These are phyloP conservation scores for Lactarius tabidus DNA, from an alignment of 768 basidiomycete species.

Conservation along the genomic window DNA sequence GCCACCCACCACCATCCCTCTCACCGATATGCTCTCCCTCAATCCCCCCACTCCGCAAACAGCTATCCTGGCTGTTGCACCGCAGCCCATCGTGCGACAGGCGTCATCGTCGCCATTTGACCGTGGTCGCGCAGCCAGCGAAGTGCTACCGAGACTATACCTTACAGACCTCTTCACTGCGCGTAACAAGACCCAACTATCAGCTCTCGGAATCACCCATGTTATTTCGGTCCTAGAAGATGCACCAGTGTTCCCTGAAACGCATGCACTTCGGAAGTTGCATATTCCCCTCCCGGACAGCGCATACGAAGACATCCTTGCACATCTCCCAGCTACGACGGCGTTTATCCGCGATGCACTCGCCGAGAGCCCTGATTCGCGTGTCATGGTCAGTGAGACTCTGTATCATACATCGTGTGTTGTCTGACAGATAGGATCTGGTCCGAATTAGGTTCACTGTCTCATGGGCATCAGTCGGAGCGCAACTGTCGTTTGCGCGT, in stretches of 20 bases:
- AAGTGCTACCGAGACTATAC: slow-evolving; percentile 49
- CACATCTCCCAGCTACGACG: slow-evolving; percentile 46
- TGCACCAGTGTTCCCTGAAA: slow-evolving; percentile 33
- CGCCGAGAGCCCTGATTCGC: slow-evolving; percentile 39
- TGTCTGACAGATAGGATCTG: neutral
- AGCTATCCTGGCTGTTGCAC: slow-evolving; percentile 13
- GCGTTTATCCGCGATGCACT: slow-evolving; percentile 50
- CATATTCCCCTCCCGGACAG: slow-evolving; percentile 51
- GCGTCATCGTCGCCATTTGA: neutral
- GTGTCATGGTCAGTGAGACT: slow-evolving; percentile 49
- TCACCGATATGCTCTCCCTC: slow-evolving; percentile 16
- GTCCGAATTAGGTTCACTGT: slow-evolving; percentile 60
- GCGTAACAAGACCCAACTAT: slow-evolving; percentile 42
- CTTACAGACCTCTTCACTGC: slow-evolving; percentile 62
- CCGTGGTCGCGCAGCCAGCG: slow-evolving; percentile 21
- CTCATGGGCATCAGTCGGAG: slow-evolving; percentile 72
- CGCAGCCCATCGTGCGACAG: neutral
- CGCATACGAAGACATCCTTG: slow-evolving; percentile 38
- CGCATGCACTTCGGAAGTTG: slow-evolving; percentile 39
- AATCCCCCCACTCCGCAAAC: slow-evolving; percentile 14
- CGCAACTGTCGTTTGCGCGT: slow-evolving; percentile 73
- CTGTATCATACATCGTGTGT: too few species aligned
- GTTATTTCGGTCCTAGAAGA: slow-evolving; percentile 60
- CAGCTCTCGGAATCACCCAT: slow-evolving; percentile 69
- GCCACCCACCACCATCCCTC: neutral